Percentiles rank a stretch among this genome's conserved stretches.
Evolutionary conservation across 129 eudicot species (phyloP).

Genomic region (Apium graveolens): DNA sequence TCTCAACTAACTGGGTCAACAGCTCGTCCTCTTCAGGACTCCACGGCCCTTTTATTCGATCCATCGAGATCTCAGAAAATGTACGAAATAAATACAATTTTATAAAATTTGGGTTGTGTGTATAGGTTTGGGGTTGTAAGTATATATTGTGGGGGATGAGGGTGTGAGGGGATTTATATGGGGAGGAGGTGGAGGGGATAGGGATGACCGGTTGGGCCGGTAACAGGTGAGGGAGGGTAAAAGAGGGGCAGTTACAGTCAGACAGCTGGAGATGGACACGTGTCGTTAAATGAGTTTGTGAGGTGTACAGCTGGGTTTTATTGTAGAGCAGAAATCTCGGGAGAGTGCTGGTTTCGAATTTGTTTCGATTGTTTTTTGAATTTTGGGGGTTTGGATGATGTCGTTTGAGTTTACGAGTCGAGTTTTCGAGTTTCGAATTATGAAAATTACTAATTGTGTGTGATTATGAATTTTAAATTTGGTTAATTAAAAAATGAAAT

Average conservation of each 20-base stretch:
- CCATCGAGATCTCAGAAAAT: background rate
- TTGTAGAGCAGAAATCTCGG: slow-evolving; percentile 25
- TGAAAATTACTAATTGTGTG: no score
- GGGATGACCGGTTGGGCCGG: slow-evolving; percentile 43
- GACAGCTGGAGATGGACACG: slow-evolving; percentile 81
- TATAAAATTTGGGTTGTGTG: no score
- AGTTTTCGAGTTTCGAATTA: no score
- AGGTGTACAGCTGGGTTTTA: slow-evolving; percentile 28
- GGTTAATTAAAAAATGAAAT: no score
- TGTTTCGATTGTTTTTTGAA: background rate
- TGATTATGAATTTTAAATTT: no score
- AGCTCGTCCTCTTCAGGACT: slow-evolving; percentile 69
- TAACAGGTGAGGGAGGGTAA: slow-evolving; percentile 20
- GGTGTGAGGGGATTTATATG: slow-evolving; percentile 19
- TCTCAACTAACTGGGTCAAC: slow-evolving; percentile 37
- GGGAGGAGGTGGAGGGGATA: slow-evolving; percentile 14
- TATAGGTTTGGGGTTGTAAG: background rate
- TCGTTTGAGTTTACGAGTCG: no score
- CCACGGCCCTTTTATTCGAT: slow-evolving; percentile 90
- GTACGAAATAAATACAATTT: no score
- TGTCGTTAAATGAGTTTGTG: slow-evolving; percentile 21
- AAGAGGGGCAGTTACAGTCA: slow-evolving; percentile 48
- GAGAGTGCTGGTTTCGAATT: background rate
- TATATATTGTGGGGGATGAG: background rate
- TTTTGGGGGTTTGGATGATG: background rate